phyloP scores from a whole-genome alignment of 75 land plant genomes.

The Sequoia sempervirens region DNA sequence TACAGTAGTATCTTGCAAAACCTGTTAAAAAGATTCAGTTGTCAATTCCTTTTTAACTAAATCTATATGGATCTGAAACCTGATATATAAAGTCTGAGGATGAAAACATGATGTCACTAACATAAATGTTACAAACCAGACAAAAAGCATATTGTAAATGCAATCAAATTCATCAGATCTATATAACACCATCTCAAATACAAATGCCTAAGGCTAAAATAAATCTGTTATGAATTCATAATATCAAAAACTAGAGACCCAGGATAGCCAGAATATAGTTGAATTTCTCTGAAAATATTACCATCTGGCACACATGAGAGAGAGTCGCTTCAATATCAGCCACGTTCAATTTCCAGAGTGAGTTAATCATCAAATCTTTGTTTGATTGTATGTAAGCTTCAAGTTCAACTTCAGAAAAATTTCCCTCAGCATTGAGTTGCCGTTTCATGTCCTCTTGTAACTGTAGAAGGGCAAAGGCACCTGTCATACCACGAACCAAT shows the following conservation, averaged over 20 bases:
- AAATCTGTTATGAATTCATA: not conserved
- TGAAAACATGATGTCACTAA: not conserved
- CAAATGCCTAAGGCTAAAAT: not conserved
- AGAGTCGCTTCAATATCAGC: slow-evolving; percentile 73
- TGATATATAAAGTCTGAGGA: not conserved
- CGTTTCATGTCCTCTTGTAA: slow-evolving; percentile 84
- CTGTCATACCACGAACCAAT: slow-evolving; percentile 24
- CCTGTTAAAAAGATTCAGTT: slow-evolving; percentile 22
- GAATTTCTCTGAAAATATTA: slow-evolving; percentile 16
- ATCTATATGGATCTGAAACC: not conserved
- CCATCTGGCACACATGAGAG: slow-evolving; percentile 72
- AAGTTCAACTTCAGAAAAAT: slow-evolving; percentile 50
- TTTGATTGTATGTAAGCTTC: slow-evolving; percentile 60
- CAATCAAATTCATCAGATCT: not conserved
- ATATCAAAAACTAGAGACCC: not conserved
- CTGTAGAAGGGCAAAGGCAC: slow-evolving; percentile 81
- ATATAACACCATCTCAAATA: not conserved
- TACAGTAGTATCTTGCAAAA: slow-evolving; percentile 50
- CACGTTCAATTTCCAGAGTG: slow-evolving; percentile 78
- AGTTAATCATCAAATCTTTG: slow-evolving; percentile 63
- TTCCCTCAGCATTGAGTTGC: slow-evolving; percentile 55
- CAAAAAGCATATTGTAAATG: not conserved
- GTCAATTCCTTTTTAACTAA: not conserved
- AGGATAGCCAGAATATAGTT: not conserved
- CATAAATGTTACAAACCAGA: not conserved